phyloP scores from a whole-genome alignment of 805 yeast genomes.

The Sporopachydermia quercuum region DNA sequence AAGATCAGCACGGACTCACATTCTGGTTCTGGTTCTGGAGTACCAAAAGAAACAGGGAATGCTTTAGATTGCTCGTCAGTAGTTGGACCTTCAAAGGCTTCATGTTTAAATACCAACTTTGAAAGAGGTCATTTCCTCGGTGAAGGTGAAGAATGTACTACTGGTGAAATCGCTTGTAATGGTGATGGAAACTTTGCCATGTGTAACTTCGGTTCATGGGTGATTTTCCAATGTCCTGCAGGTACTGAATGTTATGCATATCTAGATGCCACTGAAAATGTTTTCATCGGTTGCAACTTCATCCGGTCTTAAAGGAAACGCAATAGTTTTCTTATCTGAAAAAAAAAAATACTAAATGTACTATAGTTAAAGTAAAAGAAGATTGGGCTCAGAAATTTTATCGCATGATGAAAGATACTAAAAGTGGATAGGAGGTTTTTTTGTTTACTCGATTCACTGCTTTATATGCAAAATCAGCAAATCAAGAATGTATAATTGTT shows the following conservation, averaged over 20 bases:
- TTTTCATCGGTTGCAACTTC: conserved; percentile 35
- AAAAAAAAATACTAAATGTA: too few species aligned
- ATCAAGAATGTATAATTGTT: too few species aligned
- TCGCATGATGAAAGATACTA: too few species aligned
- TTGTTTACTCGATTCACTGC: too few species aligned
- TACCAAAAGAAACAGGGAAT: not conserved
- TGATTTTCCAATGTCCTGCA: conserved; percentile 36
- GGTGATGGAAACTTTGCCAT: conserved; percentile 36
- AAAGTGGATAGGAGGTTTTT: too few species aligned
- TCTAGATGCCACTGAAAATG: conserved; percentile 21
- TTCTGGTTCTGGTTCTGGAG: not conserved
- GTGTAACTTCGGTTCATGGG: conserved; percentile 47
- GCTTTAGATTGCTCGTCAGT: conserved; percentile 20
- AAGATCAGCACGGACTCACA: not conserved
- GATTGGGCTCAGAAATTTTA: too few species aligned
- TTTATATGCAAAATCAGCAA: too few species aligned
- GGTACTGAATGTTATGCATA: conserved; percentile 51
- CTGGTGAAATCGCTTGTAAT: conserved; percentile 38
- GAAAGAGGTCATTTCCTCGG: conserved; percentile 28
- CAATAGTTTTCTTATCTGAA: too few species aligned
- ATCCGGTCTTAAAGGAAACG: too few species aligned
- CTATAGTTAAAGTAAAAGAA: too few species aligned
- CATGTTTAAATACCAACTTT: conserved; percentile 30
- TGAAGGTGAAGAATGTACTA: conserved; percentile 15
- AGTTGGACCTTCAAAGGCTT: conserved; percentile 26